These are phyloP conservation scores for Verticillium dahliae DNA, from an alignment of 2,329 filamentous ascomycete genomes.

Conservation along the genomic window DNA sequence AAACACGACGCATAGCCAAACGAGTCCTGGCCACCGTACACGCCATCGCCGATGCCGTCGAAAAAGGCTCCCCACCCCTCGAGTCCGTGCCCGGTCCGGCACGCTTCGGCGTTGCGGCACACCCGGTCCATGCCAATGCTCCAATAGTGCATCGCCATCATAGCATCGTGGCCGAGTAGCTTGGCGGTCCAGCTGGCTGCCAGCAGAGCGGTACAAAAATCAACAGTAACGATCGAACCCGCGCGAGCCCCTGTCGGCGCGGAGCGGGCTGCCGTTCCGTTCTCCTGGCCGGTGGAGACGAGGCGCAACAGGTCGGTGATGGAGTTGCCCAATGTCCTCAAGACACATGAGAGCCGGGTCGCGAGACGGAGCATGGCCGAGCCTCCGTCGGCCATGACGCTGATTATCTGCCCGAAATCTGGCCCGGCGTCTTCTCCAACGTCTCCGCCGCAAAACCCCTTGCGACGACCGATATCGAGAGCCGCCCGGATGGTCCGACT, in stretches of 20 bases:
- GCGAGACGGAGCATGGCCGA: neutral
- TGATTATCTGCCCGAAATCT: neutral
- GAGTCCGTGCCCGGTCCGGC: neutral
- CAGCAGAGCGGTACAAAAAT: neutral
- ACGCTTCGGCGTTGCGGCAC: neutral
- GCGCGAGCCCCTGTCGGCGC: neutral
- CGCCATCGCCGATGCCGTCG: neutral
- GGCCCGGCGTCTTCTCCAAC: neutral
- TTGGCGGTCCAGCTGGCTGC: neutral
- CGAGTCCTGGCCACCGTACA: neutral
- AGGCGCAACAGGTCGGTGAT: neutral
- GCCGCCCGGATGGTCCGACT: neutral
- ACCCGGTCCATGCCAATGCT: neutral
- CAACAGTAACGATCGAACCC: neutral
- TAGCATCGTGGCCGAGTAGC: neutral
- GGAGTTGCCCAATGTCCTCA: neutral
- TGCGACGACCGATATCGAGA: neutral
- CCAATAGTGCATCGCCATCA: neutral
- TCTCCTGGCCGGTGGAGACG: neutral
- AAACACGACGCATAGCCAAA: neutral
- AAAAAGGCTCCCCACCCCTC: neutral
- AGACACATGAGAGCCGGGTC: neutral
- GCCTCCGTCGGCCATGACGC: neutral
- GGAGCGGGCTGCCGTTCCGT: neutral
- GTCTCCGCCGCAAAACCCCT: neutral